Base-by-base conservation (phyloP, 169 alveolate genomes). In the Plasmodium billcollinsi region DNA sequence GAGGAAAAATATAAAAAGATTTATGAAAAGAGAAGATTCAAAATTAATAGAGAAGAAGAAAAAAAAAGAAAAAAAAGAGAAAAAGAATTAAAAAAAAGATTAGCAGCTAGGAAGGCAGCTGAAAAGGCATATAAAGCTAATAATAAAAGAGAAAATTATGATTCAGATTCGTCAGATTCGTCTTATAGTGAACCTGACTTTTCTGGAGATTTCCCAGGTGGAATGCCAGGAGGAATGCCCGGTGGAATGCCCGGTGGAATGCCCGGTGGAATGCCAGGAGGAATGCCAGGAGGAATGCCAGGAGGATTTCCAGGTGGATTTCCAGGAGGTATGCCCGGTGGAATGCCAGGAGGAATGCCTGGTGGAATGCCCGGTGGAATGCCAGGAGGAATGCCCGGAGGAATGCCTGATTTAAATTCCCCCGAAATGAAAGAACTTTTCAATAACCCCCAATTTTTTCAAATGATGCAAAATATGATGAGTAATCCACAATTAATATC, bases 391-490 rank as follows among this genome's bases (percentile, higher is more conserved):
- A 58, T 73, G 86, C 95, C 95, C 3, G 95, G 95, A 1, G 95
- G 94, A 2, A 89, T 93, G 94, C 94, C 95, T 6, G 94, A 76
- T 39, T 75, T 75, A 47, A 89, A 89, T 86, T 89, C 89, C 0
- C 88, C 89, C 7, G 83, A 89, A 52, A 89, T 86, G 92, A 76
- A 73, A 24, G 89, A 78, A 73, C 88, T 73, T 15, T 76, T 80
- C 33, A 62, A 52, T n/a, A 73, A 56, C n/a, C 89, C 78, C n/a
- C 86, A 75, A 47, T 74, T 88, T 24, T 62, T 74, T 61, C 91
- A 93, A 93, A 88, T 91, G 94, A 91, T 93, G 95, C 96, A 91
- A 63, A 94, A 91, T 49, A 91, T 93, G 92, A 73, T 91, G 95
- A 61, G 93, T 52, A 93, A 93, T 54, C 96, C 96, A 8, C 93